phyloP scores from a whole-genome alignment of 176 grass and related monocot genomes.

The Oryza nivara region DNA sequence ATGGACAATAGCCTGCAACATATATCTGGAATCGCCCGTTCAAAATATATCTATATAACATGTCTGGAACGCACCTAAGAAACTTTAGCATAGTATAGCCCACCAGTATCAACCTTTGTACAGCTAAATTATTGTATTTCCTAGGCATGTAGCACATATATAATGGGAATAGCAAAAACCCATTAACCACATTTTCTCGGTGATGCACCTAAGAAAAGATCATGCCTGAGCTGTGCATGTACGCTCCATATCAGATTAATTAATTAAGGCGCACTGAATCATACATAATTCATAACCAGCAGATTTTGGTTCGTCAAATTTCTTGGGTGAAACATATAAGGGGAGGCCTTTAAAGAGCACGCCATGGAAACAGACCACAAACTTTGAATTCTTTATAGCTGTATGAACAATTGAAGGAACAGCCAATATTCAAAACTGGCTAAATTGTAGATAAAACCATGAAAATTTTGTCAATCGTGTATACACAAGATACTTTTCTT shows the following conservation, averaged over 20 bases:
- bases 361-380: not conserved
- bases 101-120: constrained; percentile 37
- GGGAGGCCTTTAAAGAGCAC: not conserved
- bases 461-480: not conserved
- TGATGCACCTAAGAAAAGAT: not conserved
- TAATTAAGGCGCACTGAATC: not conserved
- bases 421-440: constrained; percentile 26
- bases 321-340: not conserved
- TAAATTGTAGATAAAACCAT: constrained; percentile 5
- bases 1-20: constrained; percentile 20
- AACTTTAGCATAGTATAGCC: constrained; percentile 27
- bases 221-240: not conserved
- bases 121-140: constrained; percentile 35
- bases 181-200: not conserved
- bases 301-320: not conserved
- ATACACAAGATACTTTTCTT: not conserved
- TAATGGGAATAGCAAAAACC: constrained; percentile 26
- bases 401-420: not conserved
- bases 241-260: not conserved
- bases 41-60: not conserved
- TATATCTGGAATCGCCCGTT: not conserved
- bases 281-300: not conserved
- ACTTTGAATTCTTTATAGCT: not conserved
- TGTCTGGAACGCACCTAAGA: constrained; percentile 41
- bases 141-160: not conserved